These are phyloP conservation scores for Emmonsiellopsis sp. DNA, from an alignment of 2,329 filamentous ascomycete species.

Conservation along the genomic window DNA sequence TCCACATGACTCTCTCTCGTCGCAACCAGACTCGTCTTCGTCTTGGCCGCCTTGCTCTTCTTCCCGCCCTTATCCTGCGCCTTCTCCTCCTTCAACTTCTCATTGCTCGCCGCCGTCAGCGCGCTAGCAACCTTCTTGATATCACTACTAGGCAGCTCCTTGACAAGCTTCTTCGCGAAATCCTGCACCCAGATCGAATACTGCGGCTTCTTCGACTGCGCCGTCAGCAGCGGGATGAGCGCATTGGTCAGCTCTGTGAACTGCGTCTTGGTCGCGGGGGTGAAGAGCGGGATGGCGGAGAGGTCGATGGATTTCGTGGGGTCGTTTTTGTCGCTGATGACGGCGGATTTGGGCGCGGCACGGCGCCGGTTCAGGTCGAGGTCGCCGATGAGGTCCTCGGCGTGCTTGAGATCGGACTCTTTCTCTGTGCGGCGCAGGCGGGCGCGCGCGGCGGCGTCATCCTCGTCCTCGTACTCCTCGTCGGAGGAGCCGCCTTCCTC, in stretches of 20 bases:
- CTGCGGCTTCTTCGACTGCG: conserved; percentile 76
- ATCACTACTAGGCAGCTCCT: conserved; percentile 81
- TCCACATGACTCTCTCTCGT: conserved; percentile 50
- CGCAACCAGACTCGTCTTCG: conserved; percentile 71
- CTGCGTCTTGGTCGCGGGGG: conserved; percentile 75
- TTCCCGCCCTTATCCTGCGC: conserved; percentile 85
- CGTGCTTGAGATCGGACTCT: conserved; percentile 80
- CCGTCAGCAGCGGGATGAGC: conserved; percentile 66
- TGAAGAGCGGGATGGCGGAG: conserved; percentile 71
- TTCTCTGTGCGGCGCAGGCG: conserved; percentile 72
- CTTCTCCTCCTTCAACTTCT: conserved; percentile 99
- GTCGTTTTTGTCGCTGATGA: conserved; percentile 58
- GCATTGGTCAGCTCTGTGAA: conserved; percentile 71
- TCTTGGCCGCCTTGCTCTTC: conserved; percentile 96
- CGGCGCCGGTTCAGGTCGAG: conserved; percentile 59
- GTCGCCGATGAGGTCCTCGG: conserved; percentile 78
- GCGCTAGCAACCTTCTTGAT: conserved; percentile 91
- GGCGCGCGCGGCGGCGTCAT: conserved; percentile 61
- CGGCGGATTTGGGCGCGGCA: conserved; percentile 53
- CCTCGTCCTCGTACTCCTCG: conserved; percentile 58
- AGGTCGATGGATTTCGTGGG: conserved; percentile 75
- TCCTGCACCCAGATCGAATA: conserved; percentile 87
- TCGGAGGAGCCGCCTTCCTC: conserved; percentile 51
- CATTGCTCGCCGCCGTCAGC: conserved; percentile 84
- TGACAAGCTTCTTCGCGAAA: conserved; percentile 75